phyloP scores from a whole-genome alignment of 495 filamentous ascomycete genomes.

The Monascus purpureus region DNA sequence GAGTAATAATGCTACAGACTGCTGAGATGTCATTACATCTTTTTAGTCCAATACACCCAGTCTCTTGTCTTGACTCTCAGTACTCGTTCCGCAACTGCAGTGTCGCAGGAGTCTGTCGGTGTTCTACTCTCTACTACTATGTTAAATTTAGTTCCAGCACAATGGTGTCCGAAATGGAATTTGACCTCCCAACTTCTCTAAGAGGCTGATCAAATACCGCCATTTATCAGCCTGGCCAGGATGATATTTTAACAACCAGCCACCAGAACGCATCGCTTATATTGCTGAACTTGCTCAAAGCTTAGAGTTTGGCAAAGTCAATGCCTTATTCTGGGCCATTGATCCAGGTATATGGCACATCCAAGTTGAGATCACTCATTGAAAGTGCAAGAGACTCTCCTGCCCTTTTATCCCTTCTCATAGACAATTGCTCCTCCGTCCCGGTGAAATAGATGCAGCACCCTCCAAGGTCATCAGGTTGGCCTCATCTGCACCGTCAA shows the following conservation, averaged over 20 bases:
- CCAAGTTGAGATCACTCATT: neutral
- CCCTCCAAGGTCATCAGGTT: neutral
- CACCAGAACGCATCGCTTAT: neutral
- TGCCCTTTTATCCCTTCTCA: neutral
- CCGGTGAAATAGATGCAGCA: neutral
- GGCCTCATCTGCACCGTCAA: neutral
- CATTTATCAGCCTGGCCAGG: neutral
- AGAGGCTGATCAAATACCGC: neutral
- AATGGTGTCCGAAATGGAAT: slow-evolving; percentile 1
- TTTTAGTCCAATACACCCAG: too few relatives aligned
- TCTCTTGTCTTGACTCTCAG: too few relatives aligned
- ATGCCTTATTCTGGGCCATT: neutral
- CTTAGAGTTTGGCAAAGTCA: neutral
- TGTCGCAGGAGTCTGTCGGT: too few relatives aligned
- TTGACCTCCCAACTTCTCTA: neutral
- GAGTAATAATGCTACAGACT: too few relatives aligned
- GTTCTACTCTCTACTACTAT: too few relatives aligned
- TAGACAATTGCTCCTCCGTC: neutral
- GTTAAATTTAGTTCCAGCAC: neutral
- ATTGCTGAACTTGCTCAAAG: neutral
- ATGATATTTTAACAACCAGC: neutral
- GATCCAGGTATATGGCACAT: neutral
- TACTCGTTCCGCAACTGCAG: too few relatives aligned
- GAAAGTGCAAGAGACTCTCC: neutral
- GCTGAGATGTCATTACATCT: too few relatives aligned